Percentiles rank a stretch among this genome's conserved stretches.
These are phyloP conservation scores for Casuarina cunninghamiana DNA, from an alignment of 306 rosid genomes.

Conservation along the genomic window DNA sequence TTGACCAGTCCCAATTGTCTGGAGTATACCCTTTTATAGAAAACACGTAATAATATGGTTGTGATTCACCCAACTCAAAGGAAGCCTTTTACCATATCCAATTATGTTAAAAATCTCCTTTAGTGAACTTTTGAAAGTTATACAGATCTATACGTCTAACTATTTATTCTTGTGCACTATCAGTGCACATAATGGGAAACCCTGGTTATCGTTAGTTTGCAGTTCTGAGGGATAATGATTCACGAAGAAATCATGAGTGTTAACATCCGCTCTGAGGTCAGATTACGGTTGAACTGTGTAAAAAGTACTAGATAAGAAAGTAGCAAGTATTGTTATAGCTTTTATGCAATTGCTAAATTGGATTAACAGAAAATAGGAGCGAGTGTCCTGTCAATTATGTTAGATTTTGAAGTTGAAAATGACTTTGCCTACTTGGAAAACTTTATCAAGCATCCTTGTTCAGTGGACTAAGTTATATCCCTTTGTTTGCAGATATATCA, in stretches of 20 bases:
- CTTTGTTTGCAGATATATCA: not conserved
- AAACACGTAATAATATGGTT: not conserved
- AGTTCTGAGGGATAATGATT: conserved; percentile 1
- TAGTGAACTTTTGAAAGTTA: not conserved
- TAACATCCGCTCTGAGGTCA: not conserved
- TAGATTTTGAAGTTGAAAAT: not conserved
- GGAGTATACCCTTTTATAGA: not conserved
- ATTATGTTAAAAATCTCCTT: not conserved
- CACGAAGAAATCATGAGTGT: not conserved
- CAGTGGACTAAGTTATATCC: not conserved
- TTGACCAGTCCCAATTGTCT: not conserved
- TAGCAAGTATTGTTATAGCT: no score
- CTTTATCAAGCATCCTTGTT: not conserved
- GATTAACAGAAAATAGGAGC: not conserved
- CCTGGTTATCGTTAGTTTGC: not conserved
- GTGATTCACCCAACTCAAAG: not conserved
- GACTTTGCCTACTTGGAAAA: not conserved
- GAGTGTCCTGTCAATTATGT: not conserved
- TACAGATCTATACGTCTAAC: not conserved
- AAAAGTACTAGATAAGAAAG: not conserved
- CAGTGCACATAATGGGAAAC: not conserved
- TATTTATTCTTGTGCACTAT: not conserved
- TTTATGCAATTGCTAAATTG: not conserved
- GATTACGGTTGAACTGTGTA: not conserved
- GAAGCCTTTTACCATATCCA: not conserved